Evolutionary conservation across 345 rosid genomes (phyloP).

Genomic region (Gossypium turneri): DNA sequence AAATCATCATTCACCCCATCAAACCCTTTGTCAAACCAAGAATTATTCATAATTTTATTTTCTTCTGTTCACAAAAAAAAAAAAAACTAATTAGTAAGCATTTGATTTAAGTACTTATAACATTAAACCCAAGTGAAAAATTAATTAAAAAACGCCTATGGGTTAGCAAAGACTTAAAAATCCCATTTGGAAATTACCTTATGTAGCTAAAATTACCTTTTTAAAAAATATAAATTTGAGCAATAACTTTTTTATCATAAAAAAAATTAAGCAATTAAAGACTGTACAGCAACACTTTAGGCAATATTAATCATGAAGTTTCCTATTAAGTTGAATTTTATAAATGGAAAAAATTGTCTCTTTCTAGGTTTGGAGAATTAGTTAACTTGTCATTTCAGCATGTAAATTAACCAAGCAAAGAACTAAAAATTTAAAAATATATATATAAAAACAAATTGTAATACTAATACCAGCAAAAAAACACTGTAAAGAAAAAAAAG

Average conservation of each 20-base stretch:
- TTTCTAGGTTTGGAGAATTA: neutral
- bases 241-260: neutral
- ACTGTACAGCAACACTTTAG: neutral
- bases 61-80: conserved; percentile 15
- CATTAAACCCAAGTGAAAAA: neutral
- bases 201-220: neutral
- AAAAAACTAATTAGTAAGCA: neutral
- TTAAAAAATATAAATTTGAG: neutral
- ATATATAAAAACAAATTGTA: neutral
- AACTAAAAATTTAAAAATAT: neutral
- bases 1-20: conserved; percentile 53
- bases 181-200: neutral
- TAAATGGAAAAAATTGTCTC: neutral
- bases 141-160: neutral
- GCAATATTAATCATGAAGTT: conserved; percentile 5
- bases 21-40: conserved; percentile 57
- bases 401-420: neutral
- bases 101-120: neutral
- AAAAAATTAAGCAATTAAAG: conserved; percentile 4
- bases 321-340: neutral
- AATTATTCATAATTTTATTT: conserved; percentile 29
- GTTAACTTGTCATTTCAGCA: conserved; percentile 12
- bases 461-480: neutral
- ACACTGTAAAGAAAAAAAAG: neutral
- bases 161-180: neutral